Base-by-base conservation (phyloP, 305 asterid species). In the Plantago lanceolata region DNA sequence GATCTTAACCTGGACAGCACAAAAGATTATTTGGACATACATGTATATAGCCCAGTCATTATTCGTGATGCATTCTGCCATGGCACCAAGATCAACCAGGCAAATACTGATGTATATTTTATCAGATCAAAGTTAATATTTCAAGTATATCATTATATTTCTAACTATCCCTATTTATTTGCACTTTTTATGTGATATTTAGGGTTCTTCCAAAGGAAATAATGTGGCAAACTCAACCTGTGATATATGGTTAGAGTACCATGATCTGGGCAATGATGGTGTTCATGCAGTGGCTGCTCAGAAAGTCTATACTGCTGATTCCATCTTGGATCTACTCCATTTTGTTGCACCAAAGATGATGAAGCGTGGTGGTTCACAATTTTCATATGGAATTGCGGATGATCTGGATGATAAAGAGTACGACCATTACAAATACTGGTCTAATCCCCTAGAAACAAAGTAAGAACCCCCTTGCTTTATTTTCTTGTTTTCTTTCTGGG, bases 291-390 rank as follows among this genome's bases (percentile, higher is more conserved):
- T 82, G 59, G 81, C 85, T 54, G 90, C 84, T 58, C 75, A 78
- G 68, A 86, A 86, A 71, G 84, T 71, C 50, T 88, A 78, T 67
- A 81, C 95, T 2, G 88, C 90, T 19, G 73, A 70, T 57, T 77
- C 89, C 16, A 61, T 78, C 68, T 58, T 89, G 77, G 91, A 89
- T 80, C 71, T 89, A 71, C 89, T 89, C 57, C 82, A 76, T 49
- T 89, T 81, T 57, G 93, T 86, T 67, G 96, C 96, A 62, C 96
- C 95, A 59, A 88, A 85, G 82, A 82, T 85, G 95, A 88, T 86
- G 95, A 76, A 82, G 73, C 92, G 96, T 47, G 96, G 95, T 44
- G 78, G 78, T 64, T 82, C 84, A 57, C 95, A 88, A 72, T 88
- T 84, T 77, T 88, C 96, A 1, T 75, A 86, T 55, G 95, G 96